These are phyloP conservation scores for Trichoderma sp. DNA, from an alignment of 2,329 filamentous ascomycete species.

Conservation along the genomic window DNA sequence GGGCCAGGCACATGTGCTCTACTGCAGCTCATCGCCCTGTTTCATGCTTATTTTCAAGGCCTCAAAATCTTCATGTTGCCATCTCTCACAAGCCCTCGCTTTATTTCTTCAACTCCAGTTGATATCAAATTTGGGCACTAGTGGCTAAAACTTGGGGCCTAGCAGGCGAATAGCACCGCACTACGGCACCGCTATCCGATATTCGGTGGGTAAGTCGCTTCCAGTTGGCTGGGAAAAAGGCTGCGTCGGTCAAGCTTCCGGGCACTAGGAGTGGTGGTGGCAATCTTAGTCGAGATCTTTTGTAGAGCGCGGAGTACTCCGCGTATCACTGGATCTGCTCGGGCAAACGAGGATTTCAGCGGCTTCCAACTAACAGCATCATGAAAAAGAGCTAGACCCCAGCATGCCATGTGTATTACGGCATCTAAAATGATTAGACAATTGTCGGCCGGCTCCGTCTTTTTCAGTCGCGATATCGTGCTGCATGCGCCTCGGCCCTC, in stretches of 20 bases:
- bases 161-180: constrained; percentile 1
- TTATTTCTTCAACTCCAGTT: neutral
- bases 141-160: neutral
- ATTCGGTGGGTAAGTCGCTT: constrained; percentile 3
- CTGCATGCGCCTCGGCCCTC: too few species aligned
- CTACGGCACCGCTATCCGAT: constrained; percentile 26
- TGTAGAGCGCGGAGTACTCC: constrained; percentile 5
- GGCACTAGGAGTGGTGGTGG: constrained; percentile 19
- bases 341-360: neutral
- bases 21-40: neutral
- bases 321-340: constrained; percentile 1
- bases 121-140: neutral
- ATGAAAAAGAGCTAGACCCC: neutral
- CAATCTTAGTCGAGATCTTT: constrained; percentile 19
- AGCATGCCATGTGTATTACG: neutral
- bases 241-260: constrained; percentile 20
- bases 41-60: neutral
- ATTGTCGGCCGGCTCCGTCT: neutral
- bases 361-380: neutral
- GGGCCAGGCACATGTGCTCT: neutral
- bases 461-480: neutral
- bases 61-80: neutral
- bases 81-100: neutral
- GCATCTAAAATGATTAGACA: neutral
- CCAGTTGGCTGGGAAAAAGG: constrained; percentile 2